These are phyloP conservation scores for Moricandia moricandioides DNA, from an alignment of 345 rosid species.

Conservation along the genomic window DNA sequence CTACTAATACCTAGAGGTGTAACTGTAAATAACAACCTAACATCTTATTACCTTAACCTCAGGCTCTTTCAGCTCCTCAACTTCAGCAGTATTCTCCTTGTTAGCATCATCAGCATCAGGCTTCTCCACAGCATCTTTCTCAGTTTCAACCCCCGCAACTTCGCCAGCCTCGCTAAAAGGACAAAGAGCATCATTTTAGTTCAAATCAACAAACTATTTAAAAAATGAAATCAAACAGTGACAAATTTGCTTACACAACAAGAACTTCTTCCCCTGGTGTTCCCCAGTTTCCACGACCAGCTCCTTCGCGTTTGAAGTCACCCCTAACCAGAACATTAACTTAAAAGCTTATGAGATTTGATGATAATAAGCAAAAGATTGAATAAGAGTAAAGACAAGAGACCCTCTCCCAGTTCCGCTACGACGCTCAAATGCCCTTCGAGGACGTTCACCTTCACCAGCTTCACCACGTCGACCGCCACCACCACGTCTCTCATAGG, in stretches of 20 bases:
- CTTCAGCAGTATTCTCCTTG: conserved; percentile 60
- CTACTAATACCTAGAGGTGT: not conserved
- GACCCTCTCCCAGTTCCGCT: conserved; percentile 97
- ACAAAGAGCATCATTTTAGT: conserved; percentile 20
- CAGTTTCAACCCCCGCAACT: conserved; percentile 50
- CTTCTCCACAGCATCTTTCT: conserved; percentile 55
- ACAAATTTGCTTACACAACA: conserved; percentile 50
- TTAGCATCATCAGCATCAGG: conserved; percentile 50
- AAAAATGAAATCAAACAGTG: no score
- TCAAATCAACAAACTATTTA: not conserved
- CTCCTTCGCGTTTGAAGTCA: conserved; percentile 81
- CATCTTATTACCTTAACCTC: conserved; percentile 63
- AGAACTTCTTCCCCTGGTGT: conserved; percentile 67
- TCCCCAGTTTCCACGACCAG: conserved; percentile 99
- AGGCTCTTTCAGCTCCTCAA: conserved; percentile 73
- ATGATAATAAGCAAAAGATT: not conserved
- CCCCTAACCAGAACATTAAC: conserved; percentile 39
- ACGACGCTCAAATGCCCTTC: conserved; percentile 71
- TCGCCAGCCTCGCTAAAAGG: conserved; percentile 65
- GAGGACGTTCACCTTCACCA: conserved; percentile 67
- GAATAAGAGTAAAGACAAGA: conserved; percentile 41
- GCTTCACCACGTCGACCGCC: conserved; percentile 71
- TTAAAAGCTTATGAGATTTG: not conserved
- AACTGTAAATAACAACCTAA: not conserved
- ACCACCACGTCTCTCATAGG: conserved; percentile 46